Evolutionary conservation across 1,139 yeast species (phyloP), one percentile per base, ranked within the genome.

Genomic region (Hyphopichia wangnamkhiaoensis): DNA sequence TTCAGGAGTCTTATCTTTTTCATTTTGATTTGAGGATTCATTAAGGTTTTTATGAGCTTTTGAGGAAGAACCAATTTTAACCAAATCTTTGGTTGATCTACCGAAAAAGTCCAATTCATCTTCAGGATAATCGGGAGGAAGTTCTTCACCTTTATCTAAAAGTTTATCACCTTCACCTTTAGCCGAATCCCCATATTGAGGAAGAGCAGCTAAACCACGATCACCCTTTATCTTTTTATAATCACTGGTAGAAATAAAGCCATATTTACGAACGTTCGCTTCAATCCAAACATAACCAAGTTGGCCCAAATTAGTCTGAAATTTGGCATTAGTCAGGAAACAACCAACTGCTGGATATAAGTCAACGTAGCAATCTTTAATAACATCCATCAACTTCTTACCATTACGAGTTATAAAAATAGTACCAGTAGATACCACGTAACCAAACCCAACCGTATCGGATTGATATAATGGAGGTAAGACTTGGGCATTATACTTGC

Each of bases 361-460:
- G 54, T 91, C 95, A 37, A 86, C 74, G 44, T 80, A 83, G 58
- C 91, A 77, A 23, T 91, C 89, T 49, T 80, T 84, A 54, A 88
- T 77, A 7, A 90, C 85, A 53, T 93, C 98, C 63, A 88, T 80
- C 25, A 90, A 64, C 52, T 86, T 85, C 57, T 84, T 85, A 19
- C 98, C 98, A 56, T 93, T 93, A 47, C 95, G 82, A 0, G 98
- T 91, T 47, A 91, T 84, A 56, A 89, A 91, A 2, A 91, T 74
- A 0, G 95, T 79, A 0, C 98, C 97, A 0, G 86, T 70, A 16
- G 85, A 71, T 3, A 88, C 80, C 41, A 86, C 79, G 60, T 85
- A 91, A 1, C 98, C 98, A 46, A 91, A 83, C 0, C 98, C 98
- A 14, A 93, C 84, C 3, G 90, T 87, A 58, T 93, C 98, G 13